Conservation (phyloP, 2,329 filamentous ascomycete genomes). For the Grosmannia clavigera region DNA sequence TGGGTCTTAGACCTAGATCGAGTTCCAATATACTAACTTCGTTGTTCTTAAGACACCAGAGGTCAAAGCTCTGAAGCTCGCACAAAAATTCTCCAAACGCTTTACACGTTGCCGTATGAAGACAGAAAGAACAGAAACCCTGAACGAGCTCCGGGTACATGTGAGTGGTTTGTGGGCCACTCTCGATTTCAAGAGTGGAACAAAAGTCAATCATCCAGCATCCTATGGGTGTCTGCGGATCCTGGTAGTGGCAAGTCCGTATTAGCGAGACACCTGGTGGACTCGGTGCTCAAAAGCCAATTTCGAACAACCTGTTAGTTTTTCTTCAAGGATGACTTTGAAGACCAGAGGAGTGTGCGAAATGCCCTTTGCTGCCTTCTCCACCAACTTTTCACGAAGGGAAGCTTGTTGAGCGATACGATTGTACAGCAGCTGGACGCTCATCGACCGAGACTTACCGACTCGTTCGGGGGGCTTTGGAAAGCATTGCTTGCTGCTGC, state of each 20-base stretch:
- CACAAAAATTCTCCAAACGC: background rate
- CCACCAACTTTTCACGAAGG: constrained; percentile 3
- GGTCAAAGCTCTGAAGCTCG: background rate
- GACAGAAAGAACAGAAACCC: background rate
- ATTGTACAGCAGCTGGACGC: background rate
- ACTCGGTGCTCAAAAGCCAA: background rate
- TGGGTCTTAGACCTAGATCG: too few relatives aligned
- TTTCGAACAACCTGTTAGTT: constrained; percentile 5
- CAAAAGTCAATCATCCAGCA: background rate
- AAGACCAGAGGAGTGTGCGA: background rate
- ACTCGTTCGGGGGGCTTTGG: background rate
- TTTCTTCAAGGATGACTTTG: constrained; percentile 9
- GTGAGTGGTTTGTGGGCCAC: constrained; percentile 5
- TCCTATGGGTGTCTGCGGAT: constrained; percentile 7
- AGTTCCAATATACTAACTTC: background rate
- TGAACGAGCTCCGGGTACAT: background rate
- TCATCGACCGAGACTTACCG: background rate
- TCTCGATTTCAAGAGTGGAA: background rate
- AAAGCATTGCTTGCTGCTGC: background rate
- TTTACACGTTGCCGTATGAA: background rate
- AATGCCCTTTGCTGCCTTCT: constrained; percentile 3
- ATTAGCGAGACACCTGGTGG: background rate
- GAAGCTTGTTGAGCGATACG: background rate
- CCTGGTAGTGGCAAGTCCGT: constrained; percentile 6
- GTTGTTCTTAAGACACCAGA: background rate